phyloP scores from a whole-genome alignment of 164 flowering plant genomes.

The Liriodendron chinense region DNA sequence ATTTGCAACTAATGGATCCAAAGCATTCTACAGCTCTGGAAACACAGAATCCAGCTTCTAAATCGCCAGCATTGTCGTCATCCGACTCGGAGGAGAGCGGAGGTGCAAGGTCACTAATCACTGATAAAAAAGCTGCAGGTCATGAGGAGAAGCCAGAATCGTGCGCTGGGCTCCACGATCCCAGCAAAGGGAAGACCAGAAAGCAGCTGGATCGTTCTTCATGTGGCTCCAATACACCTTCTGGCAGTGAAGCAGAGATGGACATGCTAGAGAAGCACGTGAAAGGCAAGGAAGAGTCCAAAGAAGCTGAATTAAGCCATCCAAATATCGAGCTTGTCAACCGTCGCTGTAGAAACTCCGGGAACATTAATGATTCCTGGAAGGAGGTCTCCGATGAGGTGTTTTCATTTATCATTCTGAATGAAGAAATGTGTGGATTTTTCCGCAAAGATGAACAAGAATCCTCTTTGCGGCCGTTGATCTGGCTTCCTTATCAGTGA shows the following conservation, averaged over 20 bases:
- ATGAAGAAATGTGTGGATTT: not conserved
- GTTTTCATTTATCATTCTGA: not conserved
- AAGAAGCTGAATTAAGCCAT: constrained; percentile 43
- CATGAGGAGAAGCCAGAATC: constrained; percentile 31
- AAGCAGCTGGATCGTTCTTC: constrained; percentile 84
- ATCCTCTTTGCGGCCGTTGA: not conserved
- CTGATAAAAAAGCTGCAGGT: constrained; percentile 18
- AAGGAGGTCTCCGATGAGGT: constrained; percentile 97
- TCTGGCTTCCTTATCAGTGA: not conserved
- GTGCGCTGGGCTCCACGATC: constrained; percentile 32
- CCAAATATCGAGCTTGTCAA: constrained; percentile 35
- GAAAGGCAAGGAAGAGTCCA: constrained; percentile 44
- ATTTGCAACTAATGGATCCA: constrained; percentile 33
- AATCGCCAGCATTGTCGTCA: constrained; percentile 33
- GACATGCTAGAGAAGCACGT: constrained; percentile 54
- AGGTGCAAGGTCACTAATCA: constrained; percentile 25
- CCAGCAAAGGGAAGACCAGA: constrained; percentile 42
- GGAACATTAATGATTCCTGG: constrained; percentile 63
- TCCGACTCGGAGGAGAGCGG: constrained; percentile 58
- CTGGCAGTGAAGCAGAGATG: constrained; percentile 81
- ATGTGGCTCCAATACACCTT: constrained; percentile 90
- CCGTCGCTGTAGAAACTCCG: constrained; percentile 55
- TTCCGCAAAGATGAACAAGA: not conserved
- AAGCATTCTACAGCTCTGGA: constrained; percentile 43
- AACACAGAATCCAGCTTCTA: constrained; percentile 42